Conservation (phyloP, 1,139 yeast species). For the Hemisphaericaspora xylanilytica region DNA sequence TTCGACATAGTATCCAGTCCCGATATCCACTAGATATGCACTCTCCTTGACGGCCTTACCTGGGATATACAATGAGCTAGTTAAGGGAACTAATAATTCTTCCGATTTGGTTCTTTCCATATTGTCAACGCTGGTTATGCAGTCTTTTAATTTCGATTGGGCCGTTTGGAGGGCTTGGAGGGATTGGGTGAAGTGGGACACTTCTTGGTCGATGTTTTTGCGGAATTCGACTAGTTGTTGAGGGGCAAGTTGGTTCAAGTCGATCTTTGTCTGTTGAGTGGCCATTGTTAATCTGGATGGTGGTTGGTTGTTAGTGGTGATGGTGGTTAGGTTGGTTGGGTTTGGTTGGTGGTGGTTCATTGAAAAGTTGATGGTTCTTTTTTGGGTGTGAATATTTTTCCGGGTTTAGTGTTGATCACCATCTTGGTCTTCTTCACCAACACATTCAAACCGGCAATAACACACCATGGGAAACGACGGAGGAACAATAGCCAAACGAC, state of each 20-base stretch:
- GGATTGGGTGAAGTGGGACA: slow-evolving; percentile 82
- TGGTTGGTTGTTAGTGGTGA: too few species aligned
- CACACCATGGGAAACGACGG: slow-evolving; percentile 48
- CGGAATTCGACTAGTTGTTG: slow-evolving; percentile 85
- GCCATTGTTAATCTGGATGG: too few species aligned
- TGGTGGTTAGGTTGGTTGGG: neutral
- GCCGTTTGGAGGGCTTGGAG: slow-evolving; percentile 84
- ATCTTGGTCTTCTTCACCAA: neutral
- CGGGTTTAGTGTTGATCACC: neutral
- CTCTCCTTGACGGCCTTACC: slow-evolving; percentile 66
- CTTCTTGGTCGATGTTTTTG: slow-evolving; percentile 79
- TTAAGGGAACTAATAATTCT: slow-evolving; percentile 73
- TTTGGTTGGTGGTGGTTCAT: neutral
- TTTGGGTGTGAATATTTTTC: neutral
- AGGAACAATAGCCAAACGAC: slow-evolving; percentile 48
- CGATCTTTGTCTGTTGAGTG: slow-evolving; percentile 34
- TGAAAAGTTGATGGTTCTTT: too few species aligned
- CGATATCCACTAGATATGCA: slow-evolving; percentile 85
- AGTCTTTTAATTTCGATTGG: slow-evolving; percentile 76
- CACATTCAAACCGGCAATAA: too few species aligned
- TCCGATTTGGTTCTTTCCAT: slow-evolving; percentile 48
- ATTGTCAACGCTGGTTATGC: slow-evolving; percentile 65
- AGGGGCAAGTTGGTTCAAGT: slow-evolving; percentile 68
- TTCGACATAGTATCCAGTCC: slow-evolving; percentile 93
- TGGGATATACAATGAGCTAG: slow-evolving; percentile 85